phyloP scores from a whole-genome alignment of 75 land plant genomes.

The Larix kaempferi region DNA sequence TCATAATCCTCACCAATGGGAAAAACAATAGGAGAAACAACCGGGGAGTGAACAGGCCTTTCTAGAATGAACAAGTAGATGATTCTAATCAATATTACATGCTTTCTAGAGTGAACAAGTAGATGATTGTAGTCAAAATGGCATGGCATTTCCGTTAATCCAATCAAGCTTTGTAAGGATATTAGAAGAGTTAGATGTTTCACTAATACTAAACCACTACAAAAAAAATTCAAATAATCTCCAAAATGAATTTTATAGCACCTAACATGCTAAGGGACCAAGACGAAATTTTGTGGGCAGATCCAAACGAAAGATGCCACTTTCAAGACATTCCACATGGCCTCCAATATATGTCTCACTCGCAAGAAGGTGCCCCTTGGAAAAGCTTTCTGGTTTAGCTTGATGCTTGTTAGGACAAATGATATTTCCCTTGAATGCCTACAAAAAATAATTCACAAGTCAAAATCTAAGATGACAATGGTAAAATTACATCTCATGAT shows the following conservation, averaged over 20 bases:
- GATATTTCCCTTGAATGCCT: slow-evolving; percentile 97
- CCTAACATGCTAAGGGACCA: slow-evolving; percentile 90
- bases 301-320: slow-evolving; percentile 98
- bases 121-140: too few relatives aligned
- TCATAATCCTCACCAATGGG: neutral
- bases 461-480: neutral
- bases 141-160: too few relatives aligned
- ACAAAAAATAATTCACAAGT: neutral
- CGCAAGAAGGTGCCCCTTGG: slow-evolving; percentile 78
- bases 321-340: slow-evolving; percentile 98
- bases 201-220: neutral
- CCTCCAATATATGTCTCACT: slow-evolving; percentile 99
- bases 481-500: neutral
- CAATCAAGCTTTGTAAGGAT: too few relatives aligned
- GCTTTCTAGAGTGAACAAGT: too few relatives aligned
- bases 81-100: neutral
- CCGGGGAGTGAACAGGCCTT: too few relatives aligned
- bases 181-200: neutral
- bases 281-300: slow-evolving; percentile 93
- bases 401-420: slow-evolving; percentile 97
- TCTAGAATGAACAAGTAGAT: too few relatives aligned
- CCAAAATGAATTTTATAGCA: slow-evolving; percentile 17
- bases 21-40: too few relatives aligned
- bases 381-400: slow-evolving; percentile 79
- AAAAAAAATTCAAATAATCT: neutral